These are phyloP conservation scores for Stephania japonica DNA, from an alignment of 164 flowering plant genomes.

Conservation along the genomic window DNA sequence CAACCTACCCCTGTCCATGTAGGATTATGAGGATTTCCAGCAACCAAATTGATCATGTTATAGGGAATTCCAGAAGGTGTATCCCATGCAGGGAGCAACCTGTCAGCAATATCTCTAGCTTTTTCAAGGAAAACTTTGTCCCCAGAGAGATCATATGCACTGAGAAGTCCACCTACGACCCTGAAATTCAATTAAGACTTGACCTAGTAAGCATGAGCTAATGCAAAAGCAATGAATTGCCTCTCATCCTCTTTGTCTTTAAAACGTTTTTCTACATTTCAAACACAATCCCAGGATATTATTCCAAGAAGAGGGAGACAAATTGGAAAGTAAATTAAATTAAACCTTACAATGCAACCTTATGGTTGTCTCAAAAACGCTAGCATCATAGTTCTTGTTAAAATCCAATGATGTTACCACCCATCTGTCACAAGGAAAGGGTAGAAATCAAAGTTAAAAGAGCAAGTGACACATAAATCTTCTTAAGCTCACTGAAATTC, in stretches of 20 bases:
- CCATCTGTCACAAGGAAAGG: slow-evolving; percentile 61
- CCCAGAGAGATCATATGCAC: slow-evolving; percentile 91
- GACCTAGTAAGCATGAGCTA: slow-evolving; percentile 3
- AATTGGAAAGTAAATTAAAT: slow-evolving; percentile 19
- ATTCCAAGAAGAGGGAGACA: slow-evolving; percentile 14
- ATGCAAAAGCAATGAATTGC: neutral
- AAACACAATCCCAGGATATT: slow-evolving; percentile 6
- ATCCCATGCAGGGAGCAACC: slow-evolving; percentile 97
- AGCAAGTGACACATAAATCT: neutral
- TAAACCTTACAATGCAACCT: slow-evolving; percentile 93
- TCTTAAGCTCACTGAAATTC: neutral
- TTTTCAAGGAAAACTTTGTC: slow-evolving; percentile 87
- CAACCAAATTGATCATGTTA: slow-evolving; percentile 71
- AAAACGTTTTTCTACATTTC: neutral
- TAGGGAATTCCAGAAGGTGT: slow-evolving; percentile 90
- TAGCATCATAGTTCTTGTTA: slow-evolving; percentile 88
- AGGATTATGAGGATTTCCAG: slow-evolving; percentile 77
- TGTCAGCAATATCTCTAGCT: slow-evolving; percentile 89
- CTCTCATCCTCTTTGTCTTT: slow-evolving; percentile 6
- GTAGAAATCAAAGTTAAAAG: neutral
- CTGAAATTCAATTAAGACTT: slow-evolving; percentile 34
- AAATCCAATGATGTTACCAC: slow-evolving; percentile 89
- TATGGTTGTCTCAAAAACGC: slow-evolving; percentile 99
- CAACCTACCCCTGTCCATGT: slow-evolving; percentile 87
- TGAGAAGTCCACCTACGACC: slow-evolving; percentile 98